Conservation (phyloP, 2,329 filamentous ascomycete species). For the Penicillium griseofulvum region DNA sequence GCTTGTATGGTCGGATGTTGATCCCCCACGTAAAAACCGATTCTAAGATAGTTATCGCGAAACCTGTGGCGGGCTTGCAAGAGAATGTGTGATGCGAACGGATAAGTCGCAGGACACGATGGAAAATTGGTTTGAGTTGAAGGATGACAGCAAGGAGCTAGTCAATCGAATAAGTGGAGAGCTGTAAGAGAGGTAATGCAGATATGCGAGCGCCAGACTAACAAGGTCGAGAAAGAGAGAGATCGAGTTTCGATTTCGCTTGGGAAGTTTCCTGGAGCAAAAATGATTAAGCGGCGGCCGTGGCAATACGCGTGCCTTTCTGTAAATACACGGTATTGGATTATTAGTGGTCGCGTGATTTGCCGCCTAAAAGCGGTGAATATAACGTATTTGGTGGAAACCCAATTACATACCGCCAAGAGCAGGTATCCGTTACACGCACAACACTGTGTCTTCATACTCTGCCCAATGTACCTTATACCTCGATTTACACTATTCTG, state of each 20-base stretch:
- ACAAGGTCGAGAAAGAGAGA: constrained; percentile 33
- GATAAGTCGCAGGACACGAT: constrained; percentile 25
- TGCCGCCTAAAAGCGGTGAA: background rate
- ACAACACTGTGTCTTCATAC: constrained; percentile 13
- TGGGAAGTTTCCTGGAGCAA: constrained; percentile 28
- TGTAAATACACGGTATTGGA: constrained; percentile 21
- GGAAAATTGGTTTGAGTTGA: constrained; percentile 11
- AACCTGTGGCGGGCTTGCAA: constrained; percentile 23
- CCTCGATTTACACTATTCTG: background rate
- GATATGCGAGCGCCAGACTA: constrained; percentile 32
- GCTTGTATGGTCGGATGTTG: constrained; percentile 21
- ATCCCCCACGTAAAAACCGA: constrained; percentile 25
- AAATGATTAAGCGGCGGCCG: constrained; percentile 31
- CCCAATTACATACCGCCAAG: constrained; percentile 10
- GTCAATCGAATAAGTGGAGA: constrained; percentile 19
- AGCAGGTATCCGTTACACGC: constrained; percentile 15
- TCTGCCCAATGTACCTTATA: constrained; percentile 9
- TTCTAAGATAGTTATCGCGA: constrained; percentile 23
- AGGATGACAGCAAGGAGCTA: constrained; percentile 20
- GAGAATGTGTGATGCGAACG: constrained; percentile 26
- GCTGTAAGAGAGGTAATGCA: constrained; percentile 22
- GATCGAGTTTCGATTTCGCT: constrained; percentile 30
- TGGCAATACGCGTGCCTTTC: constrained; percentile 26
- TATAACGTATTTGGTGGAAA: constrained; percentile 9
- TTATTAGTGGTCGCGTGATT: constrained; percentile 14